Conservation (phyloP, 139 green algal genomes). For the Raphidocelis subcapitata region DNA sequence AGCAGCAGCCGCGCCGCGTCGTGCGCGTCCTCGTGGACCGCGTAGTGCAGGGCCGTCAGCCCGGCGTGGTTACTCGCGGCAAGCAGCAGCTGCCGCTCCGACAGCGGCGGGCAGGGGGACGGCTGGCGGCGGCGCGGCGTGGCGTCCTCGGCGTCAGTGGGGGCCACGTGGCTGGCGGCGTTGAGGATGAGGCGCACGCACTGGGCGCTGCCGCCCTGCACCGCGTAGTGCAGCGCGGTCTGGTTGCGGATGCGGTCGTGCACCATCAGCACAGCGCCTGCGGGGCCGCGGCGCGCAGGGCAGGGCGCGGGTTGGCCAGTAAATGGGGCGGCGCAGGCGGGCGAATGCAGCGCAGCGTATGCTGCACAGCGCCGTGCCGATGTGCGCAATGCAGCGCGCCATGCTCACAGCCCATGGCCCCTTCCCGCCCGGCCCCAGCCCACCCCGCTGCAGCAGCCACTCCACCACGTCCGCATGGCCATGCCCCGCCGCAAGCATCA, state of each 20-base stretch:
- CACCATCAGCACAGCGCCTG: conserved; percentile 17
- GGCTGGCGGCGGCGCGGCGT: too few relatives aligned
- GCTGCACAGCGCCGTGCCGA: too few relatives aligned
- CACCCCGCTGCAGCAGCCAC: conserved; percentile 25
- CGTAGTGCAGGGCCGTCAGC: conserved; percentile 32
- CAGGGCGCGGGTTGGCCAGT: too few relatives aligned
- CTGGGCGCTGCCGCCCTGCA: conserved; percentile 6
- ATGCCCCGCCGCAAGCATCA: conserved; percentile 15
- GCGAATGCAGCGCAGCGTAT: too few relatives aligned
- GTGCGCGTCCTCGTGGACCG: conserved; percentile 6
- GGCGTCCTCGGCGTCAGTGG: too few relatives aligned
- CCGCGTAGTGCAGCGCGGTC: conserved; percentile 24
- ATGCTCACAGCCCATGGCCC: too few relatives aligned
- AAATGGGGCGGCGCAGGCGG: too few relatives aligned
- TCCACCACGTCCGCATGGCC: conserved; percentile 13
- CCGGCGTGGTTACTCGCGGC: conserved; percentile 24
- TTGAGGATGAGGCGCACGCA: neutral
- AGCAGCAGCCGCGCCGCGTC: conserved; percentile 18
- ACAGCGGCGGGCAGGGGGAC: too few relatives aligned
- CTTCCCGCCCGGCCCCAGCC: too few relatives aligned
- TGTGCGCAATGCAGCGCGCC: too few relatives aligned
- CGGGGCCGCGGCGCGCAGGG: neutral
- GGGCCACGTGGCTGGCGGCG: neutral
- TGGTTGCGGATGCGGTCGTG: conserved; percentile 23
- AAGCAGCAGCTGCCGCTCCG: conserved; percentile 3